Base-by-base conservation (phyloP, 768 basidiomycete genomes). In the Panus rudis region DNA sequence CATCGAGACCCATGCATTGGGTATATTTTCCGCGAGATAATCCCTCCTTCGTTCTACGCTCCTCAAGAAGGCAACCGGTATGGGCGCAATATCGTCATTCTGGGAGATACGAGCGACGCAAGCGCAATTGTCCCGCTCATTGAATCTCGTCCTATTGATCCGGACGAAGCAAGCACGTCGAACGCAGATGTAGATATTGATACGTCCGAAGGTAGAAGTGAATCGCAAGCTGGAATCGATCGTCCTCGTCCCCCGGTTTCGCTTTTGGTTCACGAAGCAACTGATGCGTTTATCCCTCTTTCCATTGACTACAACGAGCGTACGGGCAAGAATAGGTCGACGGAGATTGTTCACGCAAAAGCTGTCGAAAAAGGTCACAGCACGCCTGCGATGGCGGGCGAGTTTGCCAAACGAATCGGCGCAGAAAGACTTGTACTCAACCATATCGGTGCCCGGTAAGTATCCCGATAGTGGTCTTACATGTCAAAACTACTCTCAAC, bases 1-100 rank as follows among this genome's bases (percentile, higher is more conserved):
- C 90, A 92, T 59, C 75, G 88, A 86, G 88, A 84, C 53, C 79
- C 82, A 1, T 92, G 84, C 56, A 64, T 92, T 43, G 90, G 87
- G 13, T 93, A 84, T 57, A 66, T 87, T 37, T 73, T 92, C 51
- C 67, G 68, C 30, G 88, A 90, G 55, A 52, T 66, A n/a, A 55
- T 57, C 4, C 61, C 53, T 4, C 50, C 48, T 24, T 49, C 53
- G 4, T n/a, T n/a, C n/a, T n/a, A n/a, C n/a, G n/a, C n/a, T n/a
- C n/a, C 26, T 49, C 1, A 44, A 49, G 3, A n/a, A n/a, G 49
- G 17, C 12, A 31, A 34, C n/a, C n/a, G 37, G 3, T n/a, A 23
- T 10, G 41, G 27, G 19, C 73, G 86, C 38, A 84, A 83, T 55
- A 58, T 92, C 31, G 81, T 81, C 20, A 71, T 91, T 35, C 69